Evolutionary conservation across 495 filamentous ascomycete genomes (phyloP).

Genomic region (Hypoxylon intermedium): DNA sequence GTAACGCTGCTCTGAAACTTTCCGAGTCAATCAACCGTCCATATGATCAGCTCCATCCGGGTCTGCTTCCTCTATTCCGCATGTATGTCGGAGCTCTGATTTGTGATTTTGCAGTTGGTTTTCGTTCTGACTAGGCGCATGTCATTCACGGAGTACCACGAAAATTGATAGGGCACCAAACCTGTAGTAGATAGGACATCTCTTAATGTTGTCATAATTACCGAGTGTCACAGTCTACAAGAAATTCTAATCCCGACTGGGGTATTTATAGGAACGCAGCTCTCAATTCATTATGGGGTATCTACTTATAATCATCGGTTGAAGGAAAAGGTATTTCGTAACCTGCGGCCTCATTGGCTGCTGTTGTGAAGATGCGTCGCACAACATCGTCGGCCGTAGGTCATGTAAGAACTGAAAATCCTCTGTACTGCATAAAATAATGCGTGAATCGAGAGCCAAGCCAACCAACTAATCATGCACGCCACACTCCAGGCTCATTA

Average conservation of each 20-base stretch:
- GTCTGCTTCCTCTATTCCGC: too few species aligned
- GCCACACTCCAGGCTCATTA: not conserved
- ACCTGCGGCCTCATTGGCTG: not conserved
- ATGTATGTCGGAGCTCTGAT: too few species aligned
- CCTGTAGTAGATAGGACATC: too few species aligned
- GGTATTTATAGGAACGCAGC: not conserved
- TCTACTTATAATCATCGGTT: constrained; percentile 29
- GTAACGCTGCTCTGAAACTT: too few species aligned
- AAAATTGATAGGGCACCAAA: too few species aligned
- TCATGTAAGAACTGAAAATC: not conserved
- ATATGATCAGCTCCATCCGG: too few species aligned
- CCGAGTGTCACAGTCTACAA: not conserved
- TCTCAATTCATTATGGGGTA: constrained; percentile 21
- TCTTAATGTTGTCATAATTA: too few species aligned
- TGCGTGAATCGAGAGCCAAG: constrained; percentile 2
- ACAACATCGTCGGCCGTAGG: not conserved
- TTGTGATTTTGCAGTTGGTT: too few species aligned
- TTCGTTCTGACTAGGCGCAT: too few species aligned
- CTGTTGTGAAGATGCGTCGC: not conserved
- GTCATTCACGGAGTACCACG: too few species aligned
- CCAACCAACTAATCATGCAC: not conserved
- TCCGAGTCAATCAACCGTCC: too few species aligned
- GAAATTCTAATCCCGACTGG: not conserved
- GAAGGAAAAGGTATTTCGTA: constrained; percentile 20
- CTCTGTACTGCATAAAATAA: not conserved